These are phyloP conservation scores for Aspergillus nidulans DNA, from an alignment of 495 filamentous ascomycete genomes.

Conservation along the genomic window DNA sequence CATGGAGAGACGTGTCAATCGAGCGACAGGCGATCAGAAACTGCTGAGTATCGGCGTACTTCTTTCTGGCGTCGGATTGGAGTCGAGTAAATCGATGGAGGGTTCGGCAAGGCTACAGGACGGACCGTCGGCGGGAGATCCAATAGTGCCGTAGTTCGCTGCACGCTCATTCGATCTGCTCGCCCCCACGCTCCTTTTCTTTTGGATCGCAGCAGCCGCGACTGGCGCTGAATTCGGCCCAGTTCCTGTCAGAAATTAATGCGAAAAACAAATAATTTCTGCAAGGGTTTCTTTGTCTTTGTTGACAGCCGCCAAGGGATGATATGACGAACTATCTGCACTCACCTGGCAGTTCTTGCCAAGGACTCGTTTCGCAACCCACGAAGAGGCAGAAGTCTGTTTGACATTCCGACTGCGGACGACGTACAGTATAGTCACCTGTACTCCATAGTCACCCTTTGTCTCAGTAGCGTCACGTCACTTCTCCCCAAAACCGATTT, in stretches of 20 bases:
- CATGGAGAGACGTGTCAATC: neutral
- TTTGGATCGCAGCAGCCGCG: constrained; percentile 15
- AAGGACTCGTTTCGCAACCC: neutral
- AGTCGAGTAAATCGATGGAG: neutral
- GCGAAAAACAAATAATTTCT: neutral
- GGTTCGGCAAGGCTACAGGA: constrained; percentile 18
- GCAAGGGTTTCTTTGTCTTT: constrained; percentile 7
- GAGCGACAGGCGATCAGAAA: neutral
- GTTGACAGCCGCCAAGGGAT: neutral
- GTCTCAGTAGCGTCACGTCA: neutral
- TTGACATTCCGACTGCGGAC: neutral
- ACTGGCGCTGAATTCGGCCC: constrained; percentile 16
- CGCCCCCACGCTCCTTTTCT: constrained; percentile 2
- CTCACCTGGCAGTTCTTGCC: neutral
- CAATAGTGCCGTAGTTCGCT: constrained; percentile 11
- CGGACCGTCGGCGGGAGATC: constrained; percentile 18
- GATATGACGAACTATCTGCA: neutral
- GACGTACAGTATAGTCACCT: neutral
- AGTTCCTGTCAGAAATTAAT: neutral
- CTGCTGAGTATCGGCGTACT: neutral
- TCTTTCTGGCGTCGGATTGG: neutral
- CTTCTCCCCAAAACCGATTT: neutral
- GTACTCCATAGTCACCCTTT: neutral
- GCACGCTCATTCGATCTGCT: neutral
- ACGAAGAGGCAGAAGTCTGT: neutral